Evolutionary conservation across 768 basidiomycete species (phyloP).

Genomic region (Hygrophoropsis aurantiaca): DNA sequence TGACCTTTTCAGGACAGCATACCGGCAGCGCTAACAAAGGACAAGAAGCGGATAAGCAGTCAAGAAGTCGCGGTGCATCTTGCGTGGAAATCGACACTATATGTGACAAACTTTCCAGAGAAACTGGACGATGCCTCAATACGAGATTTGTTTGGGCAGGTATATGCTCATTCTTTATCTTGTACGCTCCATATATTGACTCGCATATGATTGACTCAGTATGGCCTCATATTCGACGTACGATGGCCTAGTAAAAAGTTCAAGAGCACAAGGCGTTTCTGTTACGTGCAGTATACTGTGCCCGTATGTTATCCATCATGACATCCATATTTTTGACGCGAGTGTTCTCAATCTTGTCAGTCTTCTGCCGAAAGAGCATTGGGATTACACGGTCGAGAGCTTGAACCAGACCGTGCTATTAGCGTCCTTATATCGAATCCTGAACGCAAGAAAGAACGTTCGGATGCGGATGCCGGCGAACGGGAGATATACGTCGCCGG

Average conservation of each 20-base stretch:
- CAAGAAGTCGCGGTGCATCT: constrained; percentile 83
- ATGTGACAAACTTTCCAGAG: constrained; percentile 95
- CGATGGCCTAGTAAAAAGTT: constrained; percentile 99
- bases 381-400: constrained; percentile 74
- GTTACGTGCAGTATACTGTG: constrained; percentile 88
- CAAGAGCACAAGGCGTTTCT: constrained; percentile 87
- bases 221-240: constrained; percentile 88
- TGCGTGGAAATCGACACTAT: constrained; percentile 92
- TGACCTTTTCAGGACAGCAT: constrained; percentile 60
- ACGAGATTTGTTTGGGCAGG: constrained; percentile 75
- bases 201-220: constrained; percentile 43
- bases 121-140: constrained; percentile 75
- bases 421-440: constrained; percentile 90
- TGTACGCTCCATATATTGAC: neutral
- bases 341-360: constrained; percentile 30
- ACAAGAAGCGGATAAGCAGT: constrained; percentile 82
- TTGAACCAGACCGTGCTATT: constrained; percentile 66
- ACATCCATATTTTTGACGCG: neutral
- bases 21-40: constrained; percentile 87
- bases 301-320: constrained; percentile 64
- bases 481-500: constrained; percentile 88
- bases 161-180: constrained; percentile 32
- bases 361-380: constrained; percentile 71
- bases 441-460: constrained; percentile 83
- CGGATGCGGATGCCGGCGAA: constrained; percentile 82